These are phyloP conservation scores for Fusarium armeniacum DNA, from an alignment of 2,329 filamentous ascomycete species.

Conservation along the genomic window DNA sequence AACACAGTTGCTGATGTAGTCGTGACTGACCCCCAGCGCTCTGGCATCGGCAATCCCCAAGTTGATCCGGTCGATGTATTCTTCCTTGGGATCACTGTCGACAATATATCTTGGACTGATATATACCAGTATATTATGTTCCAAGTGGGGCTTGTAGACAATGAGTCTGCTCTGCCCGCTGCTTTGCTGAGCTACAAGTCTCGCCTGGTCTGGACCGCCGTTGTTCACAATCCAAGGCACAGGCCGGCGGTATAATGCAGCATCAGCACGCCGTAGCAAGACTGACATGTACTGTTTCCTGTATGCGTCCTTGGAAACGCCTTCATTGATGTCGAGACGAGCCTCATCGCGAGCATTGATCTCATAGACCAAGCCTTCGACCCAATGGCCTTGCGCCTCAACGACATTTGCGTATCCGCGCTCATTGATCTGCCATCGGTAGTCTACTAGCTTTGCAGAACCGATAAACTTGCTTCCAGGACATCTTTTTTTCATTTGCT, in stretches of 20 bases:
- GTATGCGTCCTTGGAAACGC: constrained; percentile 58
- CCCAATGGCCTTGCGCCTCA: constrained; percentile 52
- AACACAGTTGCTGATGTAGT: constrained; percentile 57
- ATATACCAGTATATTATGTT: constrained; percentile 58
- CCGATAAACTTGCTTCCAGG: constrained; percentile 59
- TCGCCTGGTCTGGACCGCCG: constrained; percentile 53
- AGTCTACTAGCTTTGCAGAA: constrained; percentile 55
- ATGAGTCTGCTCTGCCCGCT: constrained; percentile 33
- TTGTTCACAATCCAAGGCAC: constrained; percentile 57
- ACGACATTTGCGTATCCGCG: constrained; percentile 62
- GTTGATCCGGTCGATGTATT: constrained; percentile 60
- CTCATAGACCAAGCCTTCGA: constrained; percentile 60
- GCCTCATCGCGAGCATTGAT: constrained; percentile 56
- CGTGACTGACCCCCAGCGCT: constrained; percentile 53
- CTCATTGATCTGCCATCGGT: constrained; percentile 63
- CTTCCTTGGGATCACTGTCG: constrained; percentile 56
- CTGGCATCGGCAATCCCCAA: constrained; percentile 55
- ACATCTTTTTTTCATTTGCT: constrained; percentile 62
- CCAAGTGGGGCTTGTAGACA: constrained; percentile 46
- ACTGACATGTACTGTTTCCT: constrained; percentile 55
- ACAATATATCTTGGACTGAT: constrained; percentile 53
- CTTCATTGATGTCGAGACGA: constrained; percentile 58
- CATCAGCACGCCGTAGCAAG: constrained; percentile 52
- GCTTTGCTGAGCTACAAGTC: constrained; percentile 40
- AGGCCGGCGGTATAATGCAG: constrained; percentile 55